These are phyloP conservation scores for Jamesozyma rosinii DNA, from an alignment of 805 yeast genomes.

Conservation along the genomic window DNA sequence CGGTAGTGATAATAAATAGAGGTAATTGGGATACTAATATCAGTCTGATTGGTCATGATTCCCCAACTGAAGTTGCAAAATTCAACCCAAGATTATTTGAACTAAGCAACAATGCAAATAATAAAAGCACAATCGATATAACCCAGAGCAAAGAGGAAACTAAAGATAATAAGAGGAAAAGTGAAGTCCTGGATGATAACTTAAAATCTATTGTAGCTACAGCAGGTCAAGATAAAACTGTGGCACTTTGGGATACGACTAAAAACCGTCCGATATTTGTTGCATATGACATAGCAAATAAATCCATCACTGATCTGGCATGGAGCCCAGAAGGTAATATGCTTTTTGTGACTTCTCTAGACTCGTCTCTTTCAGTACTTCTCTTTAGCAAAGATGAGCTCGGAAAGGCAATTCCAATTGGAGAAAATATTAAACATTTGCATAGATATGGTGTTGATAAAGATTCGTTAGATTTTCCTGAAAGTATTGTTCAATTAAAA, in stretches of 20 bases:
- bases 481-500: constrained; percentile 66
- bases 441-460: constrained; percentile 82
- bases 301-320: constrained; percentile 77
- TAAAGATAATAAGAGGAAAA: constrained; percentile 10
- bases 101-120: not conserved
- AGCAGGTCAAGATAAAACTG: constrained; percentile 86
- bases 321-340: constrained; percentile 80
- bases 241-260: constrained; percentile 82
- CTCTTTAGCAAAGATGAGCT: constrained; percentile 55
- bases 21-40: constrained; percentile 74
- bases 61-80: constrained; percentile 73
- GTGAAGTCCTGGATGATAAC: constrained; percentile 1
- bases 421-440: constrained; percentile 56
- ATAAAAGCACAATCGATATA: not conserved
- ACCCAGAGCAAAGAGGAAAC: constrained; percentile 10
- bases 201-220: constrained; percentile 77
- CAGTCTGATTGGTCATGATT: constrained; percentile 71
- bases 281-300: constrained; percentile 63
- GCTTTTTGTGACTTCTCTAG: constrained; percentile 71
- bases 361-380: constrained; percentile 68
- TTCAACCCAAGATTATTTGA: constrained; percentile 65
- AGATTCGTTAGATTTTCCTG: constrained; percentile 78
- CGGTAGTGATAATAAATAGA: constrained; percentile 63
- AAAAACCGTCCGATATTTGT: constrained; percentile 70
- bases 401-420: constrained; percentile 55